These are phyloP conservation scores for Rhynchospora breviuscula DNA, from an alignment of 176 grass and related monocot species.

Conservation along the genomic window DNA sequence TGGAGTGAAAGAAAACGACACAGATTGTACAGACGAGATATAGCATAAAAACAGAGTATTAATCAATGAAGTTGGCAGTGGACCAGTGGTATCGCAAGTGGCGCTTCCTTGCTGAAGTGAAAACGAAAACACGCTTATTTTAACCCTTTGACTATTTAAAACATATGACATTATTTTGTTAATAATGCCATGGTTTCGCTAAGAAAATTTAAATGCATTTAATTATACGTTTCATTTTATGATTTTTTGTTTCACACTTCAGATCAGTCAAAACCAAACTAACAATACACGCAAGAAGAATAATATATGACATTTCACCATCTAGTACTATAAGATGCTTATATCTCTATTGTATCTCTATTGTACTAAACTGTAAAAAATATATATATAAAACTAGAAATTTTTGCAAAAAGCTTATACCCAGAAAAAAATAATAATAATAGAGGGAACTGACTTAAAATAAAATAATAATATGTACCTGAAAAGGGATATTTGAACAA, in stretches of 20 bases:
- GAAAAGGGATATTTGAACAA: conserved; percentile 87
- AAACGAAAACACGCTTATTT: background rate
- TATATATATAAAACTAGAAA: too few relatives aligned
- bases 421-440: background rate
- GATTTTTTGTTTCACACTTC: background rate
- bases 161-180: background rate
- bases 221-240: background rate
- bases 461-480: conserved; percentile 28
- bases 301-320: too few relatives aligned
- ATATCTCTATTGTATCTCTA: too few relatives aligned
- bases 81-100: background rate
- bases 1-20: background rate
- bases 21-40: background rate
- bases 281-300: too few relatives aligned
- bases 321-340: too few relatives aligned
- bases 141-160: background rate
- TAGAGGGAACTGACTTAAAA: background rate
- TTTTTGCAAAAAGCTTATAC: too few relatives aligned
- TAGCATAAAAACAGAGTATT: background rate
- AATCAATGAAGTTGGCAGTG: background rate
- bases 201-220: background rate
- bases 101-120: background rate
- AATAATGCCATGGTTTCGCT: background rate
- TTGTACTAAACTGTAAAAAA: too few relatives aligned
- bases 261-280: background rate